These are phyloP conservation scores for Aspergillus avenaceus DNA, from an alignment of 495 filamentous ascomycete species.

Conservation along the genomic window DNA sequence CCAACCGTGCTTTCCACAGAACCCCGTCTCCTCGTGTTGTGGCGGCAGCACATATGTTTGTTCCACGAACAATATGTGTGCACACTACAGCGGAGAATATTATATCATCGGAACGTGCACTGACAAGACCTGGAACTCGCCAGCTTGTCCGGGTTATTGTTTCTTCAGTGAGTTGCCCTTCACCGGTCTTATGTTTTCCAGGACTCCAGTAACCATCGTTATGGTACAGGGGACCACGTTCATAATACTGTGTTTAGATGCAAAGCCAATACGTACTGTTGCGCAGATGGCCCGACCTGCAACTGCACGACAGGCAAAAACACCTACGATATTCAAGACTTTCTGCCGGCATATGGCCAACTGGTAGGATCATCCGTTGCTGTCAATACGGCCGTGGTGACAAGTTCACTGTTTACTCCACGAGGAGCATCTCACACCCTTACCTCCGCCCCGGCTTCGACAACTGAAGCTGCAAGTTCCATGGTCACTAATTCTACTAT, in stretches of 20 bases:
- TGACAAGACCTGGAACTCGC: conserved; percentile 1
- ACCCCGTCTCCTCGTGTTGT: background rate
- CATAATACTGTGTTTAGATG: background rate
- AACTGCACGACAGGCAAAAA: background rate
- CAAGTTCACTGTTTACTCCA: background rate
- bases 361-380: background rate
- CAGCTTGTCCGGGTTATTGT: background rate
- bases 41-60: background rate
- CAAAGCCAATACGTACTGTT: background rate
- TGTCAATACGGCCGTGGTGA: background rate
- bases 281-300: background rate
- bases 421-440: background rate
- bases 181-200: no score
- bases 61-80: conserved; percentile 1
- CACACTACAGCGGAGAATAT: background rate
- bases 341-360: background rate
- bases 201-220: background rate
- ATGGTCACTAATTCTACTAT: background rate
- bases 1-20: background rate
- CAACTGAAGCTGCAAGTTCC: background rate
- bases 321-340: background rate
- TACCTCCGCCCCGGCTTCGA: background rate
- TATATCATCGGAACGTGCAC: background rate
- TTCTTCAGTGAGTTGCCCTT: background rate
- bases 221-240: background rate